phyloP scores from a whole-genome alignment of 1,284 basidiomycete species.

The Pseudozyma sp. region DNA sequence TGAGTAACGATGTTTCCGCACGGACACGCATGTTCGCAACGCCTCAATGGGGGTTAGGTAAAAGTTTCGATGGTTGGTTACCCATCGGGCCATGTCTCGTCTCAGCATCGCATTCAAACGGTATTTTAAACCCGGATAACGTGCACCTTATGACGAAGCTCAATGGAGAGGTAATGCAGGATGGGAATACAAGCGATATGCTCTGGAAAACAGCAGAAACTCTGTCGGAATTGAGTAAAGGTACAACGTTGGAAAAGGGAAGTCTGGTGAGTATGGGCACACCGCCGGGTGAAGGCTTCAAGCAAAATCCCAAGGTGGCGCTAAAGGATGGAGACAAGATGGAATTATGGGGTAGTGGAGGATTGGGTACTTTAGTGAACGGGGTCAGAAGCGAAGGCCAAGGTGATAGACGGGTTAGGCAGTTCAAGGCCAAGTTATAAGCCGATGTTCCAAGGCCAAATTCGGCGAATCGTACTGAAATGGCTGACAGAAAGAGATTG shows the following conservation, averaged over 20 bases:
- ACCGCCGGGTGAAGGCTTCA: constrained; percentile 77
- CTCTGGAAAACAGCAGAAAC: constrained; percentile 62
- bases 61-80: constrained; percentile 50
- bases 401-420: constrained; percentile 7
- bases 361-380: constrained; percentile 41
- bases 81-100: constrained; percentile 47
- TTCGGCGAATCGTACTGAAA: neutral
- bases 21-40: constrained; percentile 57
- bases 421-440: constrained; percentile 31
- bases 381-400: constrained; percentile 11
- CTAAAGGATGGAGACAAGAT: constrained; percentile 82
- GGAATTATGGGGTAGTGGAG: constrained; percentile 33
- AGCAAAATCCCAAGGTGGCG: constrained; percentile 77
- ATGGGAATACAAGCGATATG: constrained; percentile 75
- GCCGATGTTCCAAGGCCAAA: neutral
- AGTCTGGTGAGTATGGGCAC: constrained; percentile 79
- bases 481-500: too few relatives aligned
- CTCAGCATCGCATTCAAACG: constrained; percentile 68
- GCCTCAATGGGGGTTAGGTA: constrained; percentile 56
- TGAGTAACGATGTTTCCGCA: constrained; percentile 54
- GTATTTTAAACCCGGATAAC: constrained; percentile 78
- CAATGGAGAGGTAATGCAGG: constrained; percentile 79
- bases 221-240: constrained; percentile 66
- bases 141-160: constrained; percentile 77
- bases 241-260: constrained; percentile 84